phyloP scores from a whole-genome alignment of 2,329 filamentous ascomycete species.

The Fusarium sp. region DNA sequence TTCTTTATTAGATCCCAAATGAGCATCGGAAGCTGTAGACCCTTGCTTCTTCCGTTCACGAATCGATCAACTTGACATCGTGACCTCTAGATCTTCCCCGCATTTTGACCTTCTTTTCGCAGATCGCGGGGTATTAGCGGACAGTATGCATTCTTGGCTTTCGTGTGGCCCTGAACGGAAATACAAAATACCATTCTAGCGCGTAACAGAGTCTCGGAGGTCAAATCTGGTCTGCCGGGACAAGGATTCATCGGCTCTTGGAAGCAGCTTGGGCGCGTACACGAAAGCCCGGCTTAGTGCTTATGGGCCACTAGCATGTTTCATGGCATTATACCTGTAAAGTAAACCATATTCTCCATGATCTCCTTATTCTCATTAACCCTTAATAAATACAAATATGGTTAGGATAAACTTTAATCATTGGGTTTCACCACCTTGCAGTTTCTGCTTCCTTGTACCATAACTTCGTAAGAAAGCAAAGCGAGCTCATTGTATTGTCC shows the following conservation, averaged over 20 bases:
- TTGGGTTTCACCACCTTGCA: rapidly evolving
- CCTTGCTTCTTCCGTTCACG: not conserved
- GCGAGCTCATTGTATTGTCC: rapidly evolving
- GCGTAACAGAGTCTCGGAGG: not conserved
- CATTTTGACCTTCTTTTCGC: not conserved
- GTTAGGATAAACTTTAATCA: no score
- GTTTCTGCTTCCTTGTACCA: no score
- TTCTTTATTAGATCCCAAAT: no score
- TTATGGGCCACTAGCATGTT: not conserved
- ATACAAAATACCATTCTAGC: not conserved
- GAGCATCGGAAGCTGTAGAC: not conserved
- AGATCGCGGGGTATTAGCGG: not conserved
- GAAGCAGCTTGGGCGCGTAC: not conserved
- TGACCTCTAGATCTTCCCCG: not conserved
- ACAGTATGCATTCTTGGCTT: not conserved
- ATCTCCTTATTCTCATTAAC: not conserved
- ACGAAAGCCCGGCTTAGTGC: not conserved
- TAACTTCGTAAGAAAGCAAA: no score
- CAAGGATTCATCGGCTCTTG: rapidly evolving
- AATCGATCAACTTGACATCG: not conserved
- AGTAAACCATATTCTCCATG: rapidly evolving
- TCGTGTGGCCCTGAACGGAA: not conserved
- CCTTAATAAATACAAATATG: not conserved
- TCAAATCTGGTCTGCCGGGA: not conserved
- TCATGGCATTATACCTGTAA: not conserved